Conservation (phyloP, 78 protist species). For the slime mould (Dictyostelium discoideum) region dicty_2.7 NC_007089.4:2177501-2178000, state of each 20-base stretch:
- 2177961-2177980: neutral
- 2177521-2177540: conserved; percentile 4
- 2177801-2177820: conserved; percentile 7
- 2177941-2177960: neutral
- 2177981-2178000: neutral
- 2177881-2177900: conserved; percentile 31
- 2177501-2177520: neutral
- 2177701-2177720: neutral
- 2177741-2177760: conserved; percentile 38
- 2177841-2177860: conserved; percentile 18
- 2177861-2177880: conserved; percentile 30
- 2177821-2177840: conserved; percentile 60
- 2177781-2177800: neutral
- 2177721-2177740: conserved; percentile 26
- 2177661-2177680: neutral
- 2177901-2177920: neutral
- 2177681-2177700: conserved; percentile 14
- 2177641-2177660: neutral
- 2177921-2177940: neutral
- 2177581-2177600: neutral
- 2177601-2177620: neutral
- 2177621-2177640: neutral
- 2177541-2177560: conserved; percentile 26
- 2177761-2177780: neutral
- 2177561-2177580: neutral